Evolutionary conservation across 2,329 filamentous ascomycete genomes (phyloP), one percentile per base, ranked within the genome.

Genomic region (Trichoderma gracile): DNA sequence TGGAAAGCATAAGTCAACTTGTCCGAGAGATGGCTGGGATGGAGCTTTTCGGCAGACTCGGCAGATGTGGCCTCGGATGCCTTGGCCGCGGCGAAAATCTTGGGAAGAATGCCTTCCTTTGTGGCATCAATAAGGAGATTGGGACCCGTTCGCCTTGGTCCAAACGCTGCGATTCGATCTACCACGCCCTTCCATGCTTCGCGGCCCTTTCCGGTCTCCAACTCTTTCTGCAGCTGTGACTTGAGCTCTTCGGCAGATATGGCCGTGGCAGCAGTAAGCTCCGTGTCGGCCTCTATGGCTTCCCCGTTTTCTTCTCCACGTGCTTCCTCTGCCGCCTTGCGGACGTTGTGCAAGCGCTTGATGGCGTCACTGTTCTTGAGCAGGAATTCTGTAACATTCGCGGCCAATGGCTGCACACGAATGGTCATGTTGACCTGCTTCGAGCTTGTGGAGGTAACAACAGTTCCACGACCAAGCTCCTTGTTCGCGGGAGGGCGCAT

Each of bases 1-100:
- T 99, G 95, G 82, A 99, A 99, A 54, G 92, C 93, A 75, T 99
- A 93, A 9, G 87, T 83, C 68, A 98, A 91, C 74, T 96, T 98
- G 79, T 98, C 94, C 64, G 89, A 87, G 69, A 98, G 88, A 72
- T 95, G 89, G 55, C 82, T 82, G 4, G 88, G 81, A 62, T 82
- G 78, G 47, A 90, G 78, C 55, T 78, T 76, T 63, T 85, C 82
- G 54, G 81, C 79, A 3, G 79, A 78, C 7, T 77, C 75, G 12
- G 33, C 33, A 3, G 78, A 79, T 23, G 73, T 69, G 25, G 68
- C 67, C 6, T 76, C 73, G 8, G 70, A 68, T 43, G 68, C 67
- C 49, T 77, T 76, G 46, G 75, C 73, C 6, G 73, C 68, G 0
- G 77, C 74, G 69, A 87, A 93, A 78, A 92, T 88, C 79, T 87